Conservation (phyloP, 345 rosid species). For the Sisymbrium irio region DNA sequence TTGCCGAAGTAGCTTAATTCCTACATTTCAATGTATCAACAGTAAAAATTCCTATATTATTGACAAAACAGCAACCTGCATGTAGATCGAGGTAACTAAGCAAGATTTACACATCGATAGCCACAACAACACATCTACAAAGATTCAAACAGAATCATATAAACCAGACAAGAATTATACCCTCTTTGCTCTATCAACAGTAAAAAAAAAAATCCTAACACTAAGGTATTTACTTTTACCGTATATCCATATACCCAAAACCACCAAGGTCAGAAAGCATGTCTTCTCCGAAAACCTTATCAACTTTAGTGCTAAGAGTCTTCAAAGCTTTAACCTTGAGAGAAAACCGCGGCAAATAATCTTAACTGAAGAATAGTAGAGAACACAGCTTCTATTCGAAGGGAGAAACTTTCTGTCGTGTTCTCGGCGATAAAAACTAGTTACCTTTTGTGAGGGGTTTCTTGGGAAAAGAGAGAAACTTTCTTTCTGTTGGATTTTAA, state of each 20-base stretch:
- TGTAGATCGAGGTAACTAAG: not conserved
- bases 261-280: not conserved
- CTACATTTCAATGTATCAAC: not conserved
- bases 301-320: not conserved
- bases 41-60: not conserved
- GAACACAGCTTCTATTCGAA: conserved; percentile 10
- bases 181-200: not conserved
- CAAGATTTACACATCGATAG: not conserved
- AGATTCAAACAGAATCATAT: conserved; percentile 21
- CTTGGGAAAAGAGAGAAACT: not conserved
- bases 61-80: conserved; percentile 11
- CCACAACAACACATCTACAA: conserved; percentile 1
- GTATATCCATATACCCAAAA: not conserved
- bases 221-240: conserved; percentile 12
- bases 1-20: not conserved
- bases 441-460: not conserved
- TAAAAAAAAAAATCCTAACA: conserved; percentile 4
- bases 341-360: not conserved
- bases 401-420: not conserved
- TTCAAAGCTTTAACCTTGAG: not conserved
- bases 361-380: not conserved
- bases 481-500: not conserved
- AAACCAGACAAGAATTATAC: not conserved
- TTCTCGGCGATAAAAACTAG: not conserved
- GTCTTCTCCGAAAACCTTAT: not conserved